Base-by-base conservation (phyloP, 345 rosid species). In the Excoecaria cochinchinensis region DNA sequence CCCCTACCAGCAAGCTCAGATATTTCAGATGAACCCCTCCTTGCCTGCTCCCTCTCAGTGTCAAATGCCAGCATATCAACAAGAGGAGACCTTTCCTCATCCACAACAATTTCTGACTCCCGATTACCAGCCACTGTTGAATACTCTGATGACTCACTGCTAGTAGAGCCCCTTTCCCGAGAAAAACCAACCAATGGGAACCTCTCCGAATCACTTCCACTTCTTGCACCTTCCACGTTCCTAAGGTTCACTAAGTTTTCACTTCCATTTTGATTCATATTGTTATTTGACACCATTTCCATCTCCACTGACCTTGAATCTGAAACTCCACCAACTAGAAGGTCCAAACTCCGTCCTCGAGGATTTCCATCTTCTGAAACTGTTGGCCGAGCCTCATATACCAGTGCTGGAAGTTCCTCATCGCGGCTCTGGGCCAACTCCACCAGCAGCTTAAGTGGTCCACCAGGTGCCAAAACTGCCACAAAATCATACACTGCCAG, bases 401-500 rank as follows among this genome's bases (percentile, higher is more conserved):
- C 85, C 87, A 93, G 83, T 9, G 99, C 99, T 58, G 99, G 99
- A 57, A 95, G 94, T 74, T 95, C 99, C 77, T 95, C 93, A 65
- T 91, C 94, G 55, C 98, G 89, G 73, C 79, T 90, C 0, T 97
- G 94, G 69, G 99, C 96, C 71, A 95, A 87, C 82, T 93, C 93
- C 16, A 95, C 98, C 81, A 95, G 78, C 78, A 95, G 67, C 86
- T 91, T 95, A 68, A 93, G 99, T 4, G 99, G 99, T 2, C 99
- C 99, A 53, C 99, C 97, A 58, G 99, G 99, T 5, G 92, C 97
- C 81, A 95, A 84, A 80, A 95, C 99, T 24, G 98, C 99, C 36
- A 86, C 92, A 85, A 95, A 73, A 82, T 95, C 99, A 82, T 95
- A 95, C 47, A 90, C 42, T 74, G 98, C 99, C 79, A 95, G 61